These are phyloP conservation scores for Phaffia tasmanica DNA, from an alignment of 768 basidiomycete genomes.

Conservation along the genomic window DNA sequence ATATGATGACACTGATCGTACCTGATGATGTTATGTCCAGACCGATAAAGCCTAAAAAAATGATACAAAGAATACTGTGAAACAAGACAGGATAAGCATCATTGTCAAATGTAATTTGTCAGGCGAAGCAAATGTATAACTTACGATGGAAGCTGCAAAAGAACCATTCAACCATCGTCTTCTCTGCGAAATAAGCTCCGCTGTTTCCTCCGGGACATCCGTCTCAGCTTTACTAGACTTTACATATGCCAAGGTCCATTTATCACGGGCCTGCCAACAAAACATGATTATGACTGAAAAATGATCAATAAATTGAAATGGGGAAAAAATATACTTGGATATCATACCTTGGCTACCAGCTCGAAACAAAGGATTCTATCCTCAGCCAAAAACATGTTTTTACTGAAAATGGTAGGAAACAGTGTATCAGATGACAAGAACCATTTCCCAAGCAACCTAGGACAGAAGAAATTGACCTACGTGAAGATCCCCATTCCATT, in stretches of 20 bases:
- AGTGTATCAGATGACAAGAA: not conserved
- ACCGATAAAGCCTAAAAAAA: slow-evolving; percentile 78
- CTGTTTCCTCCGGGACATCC: slow-evolving; percentile 72
- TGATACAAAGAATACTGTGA: slow-evolving; percentile 77
- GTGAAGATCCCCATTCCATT: slow-evolving; percentile 96
- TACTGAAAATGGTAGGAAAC: slow-evolving; percentile 32
- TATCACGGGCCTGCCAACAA: slow-evolving; percentile 35
- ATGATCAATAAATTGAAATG: too few relatives aligned
- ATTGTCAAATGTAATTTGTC: not conserved
- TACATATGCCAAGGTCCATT: slow-evolving; percentile 84
- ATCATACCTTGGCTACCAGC: slow-evolving; percentile 77
- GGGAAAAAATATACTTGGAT: not conserved
- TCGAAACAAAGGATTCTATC: slow-evolving; percentile 90
- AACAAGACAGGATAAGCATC: slow-evolving; percentile 16
- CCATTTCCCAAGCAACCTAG: not conserved
- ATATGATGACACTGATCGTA: slow-evolving; percentile 9
- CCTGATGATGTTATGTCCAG: slow-evolving; percentile 68
- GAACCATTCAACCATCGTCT: slow-evolving; percentile 95
- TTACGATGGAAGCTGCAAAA: slow-evolving; percentile 77
- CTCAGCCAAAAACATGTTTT: slow-evolving; percentile 49
- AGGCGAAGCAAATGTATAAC: not conserved
- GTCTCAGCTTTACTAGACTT: slow-evolving; percentile 94
- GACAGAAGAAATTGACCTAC: not conserved
- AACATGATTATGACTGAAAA: not conserved
- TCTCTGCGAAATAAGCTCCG: slow-evolving; percentile 87